Conservation (phyloP, 2,329 filamentous ascomycete species). For the Alternaria alternata region DNA sequence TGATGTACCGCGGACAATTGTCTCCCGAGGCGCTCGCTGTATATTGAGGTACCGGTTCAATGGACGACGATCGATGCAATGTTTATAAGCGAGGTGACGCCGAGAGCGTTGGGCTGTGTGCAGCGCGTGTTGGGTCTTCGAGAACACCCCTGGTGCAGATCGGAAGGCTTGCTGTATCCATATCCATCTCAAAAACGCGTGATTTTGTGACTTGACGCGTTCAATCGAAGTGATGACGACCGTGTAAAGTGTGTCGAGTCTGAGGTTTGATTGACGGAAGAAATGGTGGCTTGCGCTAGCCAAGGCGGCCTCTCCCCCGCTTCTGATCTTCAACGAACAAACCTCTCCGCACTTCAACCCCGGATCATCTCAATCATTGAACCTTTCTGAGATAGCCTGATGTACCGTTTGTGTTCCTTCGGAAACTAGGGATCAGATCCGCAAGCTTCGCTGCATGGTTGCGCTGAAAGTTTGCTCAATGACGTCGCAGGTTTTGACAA, state of each 20-base stretch:
- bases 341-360: constrained; percentile 3
- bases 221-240: neutral
- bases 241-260: neutral
- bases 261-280: constrained; percentile 38
- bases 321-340: constrained; percentile 11
- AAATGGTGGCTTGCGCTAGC: constrained; percentile 33
- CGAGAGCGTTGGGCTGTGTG: neutral
- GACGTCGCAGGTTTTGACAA: neutral
- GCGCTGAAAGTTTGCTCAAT: neutral
- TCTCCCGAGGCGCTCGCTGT: constrained; percentile 16
- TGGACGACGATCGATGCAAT: constrained; percentile 9
- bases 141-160: neutral
- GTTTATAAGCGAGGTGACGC: neutral
- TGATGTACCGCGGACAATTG: constrained; percentile 23
- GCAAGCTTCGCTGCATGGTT: neutral
- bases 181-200: neutral
- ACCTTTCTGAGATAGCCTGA: neutral
- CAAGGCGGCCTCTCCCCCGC: constrained; percentile 15
- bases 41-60: constrained; percentile 25
- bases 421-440: constrained; percentile 18
- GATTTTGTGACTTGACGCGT: neutral
- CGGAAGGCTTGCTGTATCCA: neutral
- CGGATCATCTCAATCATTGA: constrained; percentile 1
- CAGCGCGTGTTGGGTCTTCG: neutral
- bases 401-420: neutral